A percentile compares a stretch with the other conserved stretches of the same genome.
These are phyloP conservation scores for Cercospora beticola DNA, from an alignment of 2,329 filamentous ascomycete species.

Conservation along the genomic window DNA sequence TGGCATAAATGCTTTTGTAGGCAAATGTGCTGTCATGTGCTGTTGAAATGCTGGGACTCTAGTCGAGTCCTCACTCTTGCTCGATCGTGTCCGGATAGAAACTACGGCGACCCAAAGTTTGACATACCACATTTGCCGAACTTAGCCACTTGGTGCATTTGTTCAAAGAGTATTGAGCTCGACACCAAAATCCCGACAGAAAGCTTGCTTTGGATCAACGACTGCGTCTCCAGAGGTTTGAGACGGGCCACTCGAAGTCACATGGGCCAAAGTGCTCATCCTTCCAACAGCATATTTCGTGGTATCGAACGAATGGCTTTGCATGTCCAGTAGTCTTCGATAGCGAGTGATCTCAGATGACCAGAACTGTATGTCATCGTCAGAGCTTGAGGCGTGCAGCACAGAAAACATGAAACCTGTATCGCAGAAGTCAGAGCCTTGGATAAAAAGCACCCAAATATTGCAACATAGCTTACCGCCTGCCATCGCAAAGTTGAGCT, in stretches of 20 bases:
- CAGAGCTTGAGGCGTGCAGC: constrained; percentile 24
- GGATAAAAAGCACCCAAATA: not conserved
- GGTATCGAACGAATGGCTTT: constrained; percentile 26
- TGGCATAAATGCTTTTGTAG: not conserved
- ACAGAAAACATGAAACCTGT: constrained; percentile 30
- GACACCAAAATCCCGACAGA: constrained; percentile 28
- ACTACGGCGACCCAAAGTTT: not conserved
- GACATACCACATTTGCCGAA: not conserved
- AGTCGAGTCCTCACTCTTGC: not conserved
- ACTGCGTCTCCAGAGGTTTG: constrained; percentile 8
- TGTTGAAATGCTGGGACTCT: not conserved
- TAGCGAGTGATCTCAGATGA: constrained; percentile 26
- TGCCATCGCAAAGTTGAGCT: constrained; percentile 22
- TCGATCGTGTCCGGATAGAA: not conserved
- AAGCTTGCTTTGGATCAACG: constrained; percentile 24
- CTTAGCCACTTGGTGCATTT: not conserved
- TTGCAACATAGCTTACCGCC: not conserved
- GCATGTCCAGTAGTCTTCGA: constrained; percentile 27
- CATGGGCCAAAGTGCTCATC: constrained; percentile 25
- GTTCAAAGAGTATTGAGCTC: constrained; percentile 23
- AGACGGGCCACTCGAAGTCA: constrained; percentile 14
- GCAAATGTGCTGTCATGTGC: not conserved
- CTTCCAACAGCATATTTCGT: constrained; percentile 26
- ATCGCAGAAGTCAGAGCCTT: constrained; percentile 6
- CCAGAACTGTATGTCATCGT: constrained; percentile 27